Evolutionary conservation across 2,329 filamentous ascomycete species (phyloP).

Genomic region (Cryphonectria nitschkei): DNA sequence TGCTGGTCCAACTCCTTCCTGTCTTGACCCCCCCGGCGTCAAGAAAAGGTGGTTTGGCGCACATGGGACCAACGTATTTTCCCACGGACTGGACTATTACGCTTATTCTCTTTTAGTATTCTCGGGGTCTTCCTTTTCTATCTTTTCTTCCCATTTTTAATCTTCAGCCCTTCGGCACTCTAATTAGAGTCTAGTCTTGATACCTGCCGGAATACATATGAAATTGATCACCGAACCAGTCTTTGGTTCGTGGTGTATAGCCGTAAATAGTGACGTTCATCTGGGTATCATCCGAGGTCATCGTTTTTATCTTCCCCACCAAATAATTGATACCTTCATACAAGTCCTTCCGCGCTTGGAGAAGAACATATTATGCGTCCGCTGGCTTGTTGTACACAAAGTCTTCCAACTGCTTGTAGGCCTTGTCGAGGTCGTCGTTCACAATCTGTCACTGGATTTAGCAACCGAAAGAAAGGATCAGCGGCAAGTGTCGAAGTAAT

Average conservation of each 20-base stretch:
- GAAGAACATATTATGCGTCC: conserved; percentile 15
- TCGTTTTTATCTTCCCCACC: neutral
- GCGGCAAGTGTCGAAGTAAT: neutral
- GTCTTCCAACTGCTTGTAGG: conserved; percentile 56
- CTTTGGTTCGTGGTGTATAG: neutral
- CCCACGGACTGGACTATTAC: conserved; percentile 45
- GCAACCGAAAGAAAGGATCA: neutral
- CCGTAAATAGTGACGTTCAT: neutral
- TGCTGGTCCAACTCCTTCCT: conserved; percentile 34
- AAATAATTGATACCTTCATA: neutral
- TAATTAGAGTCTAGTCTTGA: conserved; percentile 50
- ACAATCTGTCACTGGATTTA: conserved; percentile 34
- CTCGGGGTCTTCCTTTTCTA: conserved; percentile 33
- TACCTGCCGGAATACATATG: conserved; percentile 44
- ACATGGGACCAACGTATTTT: conserved; percentile 41
- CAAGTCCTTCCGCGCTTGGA: neutral
- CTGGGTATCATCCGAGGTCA: neutral
- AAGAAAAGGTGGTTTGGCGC: conserved; percentile 39
- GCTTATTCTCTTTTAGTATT: conserved; percentile 51
- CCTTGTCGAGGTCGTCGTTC: conserved; percentile 51
- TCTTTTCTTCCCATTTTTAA: conserved; percentile 37
- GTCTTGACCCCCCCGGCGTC: conserved; percentile 38
- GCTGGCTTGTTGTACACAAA: conserved; percentile 49
- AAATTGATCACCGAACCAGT: conserved; percentile 21
- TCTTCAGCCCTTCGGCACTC: conserved; percentile 37